Conservation (phyloP, 139 green algal species). For the Coelastrella sp. region DNA sequence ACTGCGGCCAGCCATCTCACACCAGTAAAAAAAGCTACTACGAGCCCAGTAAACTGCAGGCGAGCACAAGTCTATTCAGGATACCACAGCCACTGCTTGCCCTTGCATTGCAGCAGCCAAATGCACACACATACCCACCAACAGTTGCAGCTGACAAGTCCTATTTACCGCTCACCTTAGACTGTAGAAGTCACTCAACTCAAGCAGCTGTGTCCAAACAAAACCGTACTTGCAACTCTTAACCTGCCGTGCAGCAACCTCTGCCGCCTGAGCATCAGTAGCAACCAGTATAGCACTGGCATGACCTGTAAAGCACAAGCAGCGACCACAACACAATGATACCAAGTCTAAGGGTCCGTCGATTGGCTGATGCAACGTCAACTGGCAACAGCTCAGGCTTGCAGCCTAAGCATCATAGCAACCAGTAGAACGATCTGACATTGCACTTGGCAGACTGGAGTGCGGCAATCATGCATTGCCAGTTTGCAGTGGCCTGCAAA, state of each 20-base stretch:
- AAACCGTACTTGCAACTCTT: slow-evolving; percentile 54
- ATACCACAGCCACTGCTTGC: background rate
- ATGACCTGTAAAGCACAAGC: slow-evolving; percentile 14
- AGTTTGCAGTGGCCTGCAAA: too few species aligned
- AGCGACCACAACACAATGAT: background rate
- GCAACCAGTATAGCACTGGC: slow-evolving; percentile 59
- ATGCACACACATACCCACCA: background rate
- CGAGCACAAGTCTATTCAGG: background rate
- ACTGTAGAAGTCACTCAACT: slow-evolving; percentile 52
- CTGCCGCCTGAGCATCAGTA: slow-evolving; percentile 64
- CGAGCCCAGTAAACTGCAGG: background rate
- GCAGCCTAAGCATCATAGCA: too few species aligned
- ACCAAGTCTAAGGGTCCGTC: too few species aligned
- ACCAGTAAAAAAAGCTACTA: background rate
- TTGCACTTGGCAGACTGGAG: too few species aligned
- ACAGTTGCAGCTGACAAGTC: background rate
- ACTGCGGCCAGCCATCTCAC: background rate
- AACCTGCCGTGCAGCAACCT: slow-evolving; percentile 26
- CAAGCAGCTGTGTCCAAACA: slow-evolving; percentile 72
- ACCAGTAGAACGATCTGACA: too few species aligned
- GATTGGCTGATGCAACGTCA: too few species aligned
- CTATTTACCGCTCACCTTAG: slow-evolving; percentile 21
- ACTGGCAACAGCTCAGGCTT: too few species aligned
- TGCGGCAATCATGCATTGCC: too few species aligned
- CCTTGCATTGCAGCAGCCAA: background rate